Percentiles rank a stretch among this genome's conserved stretches.
Conservation (phyloP, 331 rosid genomes). For the Rhamnella rubrinervis region DNA sequence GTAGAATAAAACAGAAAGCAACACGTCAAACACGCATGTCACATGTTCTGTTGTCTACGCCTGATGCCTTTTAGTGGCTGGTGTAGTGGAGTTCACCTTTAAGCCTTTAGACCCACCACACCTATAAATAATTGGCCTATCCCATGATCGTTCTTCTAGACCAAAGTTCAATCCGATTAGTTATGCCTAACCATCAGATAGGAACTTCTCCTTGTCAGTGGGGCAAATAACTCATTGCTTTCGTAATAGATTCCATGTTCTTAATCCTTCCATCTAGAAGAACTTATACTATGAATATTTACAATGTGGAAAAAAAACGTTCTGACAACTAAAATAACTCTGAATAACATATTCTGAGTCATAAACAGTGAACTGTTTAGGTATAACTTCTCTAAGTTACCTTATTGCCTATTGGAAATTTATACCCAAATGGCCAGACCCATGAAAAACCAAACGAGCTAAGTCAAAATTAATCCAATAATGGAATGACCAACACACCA, state of each 20-base stretch:
- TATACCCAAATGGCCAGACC: background rate
- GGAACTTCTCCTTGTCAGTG: too few species aligned
- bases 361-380: background rate
- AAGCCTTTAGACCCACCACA: background rate
- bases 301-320: background rate
- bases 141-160: background rate
- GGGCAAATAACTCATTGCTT: background rate
- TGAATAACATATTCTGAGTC: background rate
- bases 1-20: background rate
- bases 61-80: background rate
- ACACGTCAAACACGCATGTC: too few species aligned
- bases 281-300: background rate
- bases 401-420: background rate
- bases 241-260: constrained; percentile 3
- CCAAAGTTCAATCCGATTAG: background rate
- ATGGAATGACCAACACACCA: constrained; percentile 5
- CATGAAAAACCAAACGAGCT: constrained; percentile 7
- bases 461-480: constrained; percentile 2
- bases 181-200: background rate
- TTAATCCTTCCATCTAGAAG: constrained; percentile 5
- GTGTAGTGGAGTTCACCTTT: background rate
- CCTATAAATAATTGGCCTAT: constrained; percentile 2
- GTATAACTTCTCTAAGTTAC: background rate
- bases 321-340: too few species aligned
- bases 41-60: too few species aligned